Evolutionary conservation across 2,329 filamentous ascomycete species (phyloP), one percentile per base, ranked within the genome.

Genomic region (Penicillium italicum): DNA sequence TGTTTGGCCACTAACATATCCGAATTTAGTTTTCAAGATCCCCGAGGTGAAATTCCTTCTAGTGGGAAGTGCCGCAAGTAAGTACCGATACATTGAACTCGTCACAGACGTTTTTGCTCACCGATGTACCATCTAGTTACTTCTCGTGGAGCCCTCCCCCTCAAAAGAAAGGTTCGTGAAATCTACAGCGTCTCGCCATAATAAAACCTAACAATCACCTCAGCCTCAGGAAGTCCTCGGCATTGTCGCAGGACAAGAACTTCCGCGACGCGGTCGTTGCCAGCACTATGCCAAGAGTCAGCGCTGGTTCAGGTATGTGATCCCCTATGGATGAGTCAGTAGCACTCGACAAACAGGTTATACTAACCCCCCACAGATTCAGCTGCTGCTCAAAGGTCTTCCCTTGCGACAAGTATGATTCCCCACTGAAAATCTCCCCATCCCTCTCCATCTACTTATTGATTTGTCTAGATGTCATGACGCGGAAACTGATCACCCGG

Each of bases 1-100:
- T 28, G 20, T 5, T 36, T 36, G 6, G 6, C 12, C 16, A 12
- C 30, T 54, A 37, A 54, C 16, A 28, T 34, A 24, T 55, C 41
- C 9, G 0, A 8, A 26, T 33, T 45, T 49, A 80, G 79, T 83
- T 16, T 90, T 94, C 74, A 86, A 85, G 69, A 83, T 94, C 44
- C 87, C 88, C 24, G 85, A 91, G 59, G 82, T 91, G 60, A 90
- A 88, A 69, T 91, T 95, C 73, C 80, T 93, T 31, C 80, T 85
- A 61, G 85, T 92, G 64, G 85, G 85, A 7, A 78, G 80, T 18
- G 81, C 80, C 28, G 72, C 77, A n/a, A 73, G 77, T 77, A 63
- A 69, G 74, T 68, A 22, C 16, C 12, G 3, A 38, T 24, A 24
- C 26, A 40, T 18, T 6, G 6, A 22, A 16, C 14, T 22, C 3